Evolutionary conservation across 2,329 filamentous ascomycete species (phyloP), one percentile per base, ranked within the genome.

Genomic region (Tolypocladium nubicola): DNA sequence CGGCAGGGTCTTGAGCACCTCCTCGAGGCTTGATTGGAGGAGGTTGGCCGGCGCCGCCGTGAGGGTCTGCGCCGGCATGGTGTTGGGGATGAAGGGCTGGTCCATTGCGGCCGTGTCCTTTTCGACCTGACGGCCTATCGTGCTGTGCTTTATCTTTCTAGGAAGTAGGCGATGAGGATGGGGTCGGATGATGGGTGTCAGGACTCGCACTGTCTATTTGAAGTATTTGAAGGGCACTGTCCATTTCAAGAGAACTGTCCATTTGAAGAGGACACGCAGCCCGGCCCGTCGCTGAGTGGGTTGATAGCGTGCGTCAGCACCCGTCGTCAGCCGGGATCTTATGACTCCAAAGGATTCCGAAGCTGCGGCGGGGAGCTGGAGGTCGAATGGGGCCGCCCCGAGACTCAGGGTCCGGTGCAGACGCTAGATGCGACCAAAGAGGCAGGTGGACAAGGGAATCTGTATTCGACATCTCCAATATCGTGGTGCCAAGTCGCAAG

Each of bases 1-100:
- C 2, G 74, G 74, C 67, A 69, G 52, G 63, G 65, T 54, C 63
- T 52, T 61, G 52, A 77, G 60, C 43, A 76, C 67, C 26, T 71
- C 66, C 38, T 73, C 68, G 23, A 77, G 65, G 1, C 72, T 68
- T 23, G 66, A 65, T 21, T 58, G 62, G 47, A 76, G 65, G 21
- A 73, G 64, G 26, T 62, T 59, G 2, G 60, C 59, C 0, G 69
- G 66, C 19, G 71, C 58, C 1, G 63, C 63, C 14, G 61, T 59
- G 41, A 72, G 53, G 23, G 61, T 60, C 55, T 71, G 69, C 41
- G 66, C 61, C 8, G 69, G 64, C 26, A 70, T 52, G 21, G 55
- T 56, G 52, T 56, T 73, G 19, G 67, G 62, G 41, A 76, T 68
- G 60, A 71, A 71, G 60, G 67, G 63, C 45, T 49, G 62, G n/a